Evolutionary conservation across 768 basidiomycete genomes (phyloP).

Genomic region (Mrakia frigida): DNA sequence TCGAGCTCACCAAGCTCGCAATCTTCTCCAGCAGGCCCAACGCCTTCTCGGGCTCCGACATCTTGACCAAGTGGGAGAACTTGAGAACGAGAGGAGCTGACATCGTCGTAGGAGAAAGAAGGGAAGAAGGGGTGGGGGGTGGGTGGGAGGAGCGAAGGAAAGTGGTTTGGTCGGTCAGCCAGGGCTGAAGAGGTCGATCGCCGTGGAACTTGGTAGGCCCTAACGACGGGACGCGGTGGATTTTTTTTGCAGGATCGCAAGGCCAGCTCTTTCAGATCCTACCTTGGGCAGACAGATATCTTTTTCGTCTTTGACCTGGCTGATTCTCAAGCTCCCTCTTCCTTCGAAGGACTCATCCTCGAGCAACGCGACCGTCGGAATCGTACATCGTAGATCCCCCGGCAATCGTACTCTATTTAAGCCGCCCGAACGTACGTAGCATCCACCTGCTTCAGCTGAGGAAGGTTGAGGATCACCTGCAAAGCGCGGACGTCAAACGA

Average conservation of each 20-base stretch:
- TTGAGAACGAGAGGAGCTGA: slow-evolving; percentile 13
- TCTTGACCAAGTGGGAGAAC: slow-evolving; percentile 28
- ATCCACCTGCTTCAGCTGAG: slow-evolving; percentile 88
- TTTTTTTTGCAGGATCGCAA: too few species aligned
- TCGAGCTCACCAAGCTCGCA: slow-evolving; percentile 48
- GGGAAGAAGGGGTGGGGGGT: not conserved
- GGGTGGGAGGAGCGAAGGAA: not conserved
- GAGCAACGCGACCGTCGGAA: too few species aligned
- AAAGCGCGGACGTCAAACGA: not conserved
- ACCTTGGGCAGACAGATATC: too few species aligned
- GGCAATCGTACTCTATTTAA: too few species aligned
- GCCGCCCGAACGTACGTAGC: slow-evolving; percentile 66
- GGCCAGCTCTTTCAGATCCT: too few species aligned
- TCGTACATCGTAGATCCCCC: too few species aligned
- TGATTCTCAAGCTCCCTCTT: too few species aligned
- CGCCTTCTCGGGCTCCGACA: slow-evolving; percentile 53
- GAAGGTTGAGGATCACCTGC: slow-evolving; percentile 71
- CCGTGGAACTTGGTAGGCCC: too few species aligned
- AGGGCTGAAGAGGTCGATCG: not conserved
- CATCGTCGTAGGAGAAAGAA: not conserved
- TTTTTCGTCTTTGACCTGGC: too few species aligned
- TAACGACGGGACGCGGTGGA: too few species aligned
- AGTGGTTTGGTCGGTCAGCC: not conserved
- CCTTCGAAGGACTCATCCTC: too few species aligned
- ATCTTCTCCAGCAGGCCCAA: slow-evolving; percentile 62